Base-by-base conservation (phyloP, 1,139 yeast genomes). In the Candida tetrigidarum region DNA sequence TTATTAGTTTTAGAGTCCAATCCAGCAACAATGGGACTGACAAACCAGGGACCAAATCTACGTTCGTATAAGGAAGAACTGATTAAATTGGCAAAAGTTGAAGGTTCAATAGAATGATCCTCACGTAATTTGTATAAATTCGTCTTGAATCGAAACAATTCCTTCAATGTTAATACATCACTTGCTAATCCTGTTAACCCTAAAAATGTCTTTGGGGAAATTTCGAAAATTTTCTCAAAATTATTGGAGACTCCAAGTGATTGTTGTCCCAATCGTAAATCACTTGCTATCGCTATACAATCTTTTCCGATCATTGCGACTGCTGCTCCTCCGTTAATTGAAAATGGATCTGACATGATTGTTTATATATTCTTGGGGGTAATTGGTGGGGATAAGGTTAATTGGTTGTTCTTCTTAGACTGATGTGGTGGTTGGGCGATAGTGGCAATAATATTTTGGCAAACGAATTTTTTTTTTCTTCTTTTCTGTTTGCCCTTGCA, bases 281-380 rank as follows among this genome's bases (percentile, higher is more conserved):
- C 99, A 59, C 95, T 85, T 12, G 98, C 99, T 59, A 95, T 92
- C 39, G 99, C 99, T 49, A 95, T 91, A 72, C 99, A 95, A 58
- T 91, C 97, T 64, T 95, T 92, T 56, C 99, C 99, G 20, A 86
- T 86, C 99, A 95, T 95, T 55, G 99, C 99, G 34, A 95, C 96
- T 49, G 96, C 96, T 49, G 96, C 80, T 69, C 99, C 99, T 68
- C 71, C 80, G 58, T 74, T 74, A 50, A 74, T 71, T 41, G 79
- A 73, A 56, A 75, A 69, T 47, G 80, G 80, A 60, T 74, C 79
- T 20, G 79, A 74, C 80, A 74, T 74, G 46, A 33, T 50, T 44
- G 25, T 27, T 25, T 25, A 25, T 25, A 5, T 9, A 5, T 16
- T 18, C 14, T 43, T 75, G 1, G 91, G 88, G 27, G 6, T 11